phyloP scores from a whole-genome alignment of 2,329 filamentous ascomycete species.

The Verticillium nubilum region DNA sequence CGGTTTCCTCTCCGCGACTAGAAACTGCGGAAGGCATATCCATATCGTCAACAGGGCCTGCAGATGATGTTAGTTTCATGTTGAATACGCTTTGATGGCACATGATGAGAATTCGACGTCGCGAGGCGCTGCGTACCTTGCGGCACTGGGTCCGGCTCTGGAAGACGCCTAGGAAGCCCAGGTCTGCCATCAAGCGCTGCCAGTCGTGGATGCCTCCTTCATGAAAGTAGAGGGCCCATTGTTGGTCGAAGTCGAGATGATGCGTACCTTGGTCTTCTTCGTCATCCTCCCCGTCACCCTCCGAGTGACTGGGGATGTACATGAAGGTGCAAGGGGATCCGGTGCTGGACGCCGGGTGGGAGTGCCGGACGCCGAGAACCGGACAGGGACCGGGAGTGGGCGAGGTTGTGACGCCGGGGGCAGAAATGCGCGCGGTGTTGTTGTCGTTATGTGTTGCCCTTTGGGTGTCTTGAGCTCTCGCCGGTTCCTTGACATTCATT shows the following conservation, averaged over 20 bases:
- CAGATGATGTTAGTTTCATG: neutral
- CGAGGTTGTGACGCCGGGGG: too few species aligned
- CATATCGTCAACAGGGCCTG: constrained; percentile 35
- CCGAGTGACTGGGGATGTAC: neutral
- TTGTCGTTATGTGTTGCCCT: too few species aligned
- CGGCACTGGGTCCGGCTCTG: constrained; percentile 38
- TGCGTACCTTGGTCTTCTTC: constrained; percentile 16
- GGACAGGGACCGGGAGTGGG: too few species aligned
- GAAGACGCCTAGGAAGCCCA: constrained; percentile 31
- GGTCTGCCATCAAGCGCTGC: constrained; percentile 37
- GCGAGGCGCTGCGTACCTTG: constrained; percentile 27
- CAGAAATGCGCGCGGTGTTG: too few species aligned
- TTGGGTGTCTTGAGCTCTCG: too few species aligned
- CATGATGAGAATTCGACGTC: neutral
- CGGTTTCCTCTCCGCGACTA: constrained; percentile 25
- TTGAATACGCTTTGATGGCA: neutral
- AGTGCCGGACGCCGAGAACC: neutral
- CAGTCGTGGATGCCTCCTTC: constrained; percentile 31
- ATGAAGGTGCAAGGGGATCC: neutral
- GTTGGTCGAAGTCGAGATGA: constrained; percentile 13
- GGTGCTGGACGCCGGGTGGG: neutral
- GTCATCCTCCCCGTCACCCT: neutral
- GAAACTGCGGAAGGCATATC: constrained; percentile 46
- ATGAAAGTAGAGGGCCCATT: constrained; percentile 20
- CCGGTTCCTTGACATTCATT: too few species aligned